Evolutionary conservation across 1,284 basidiomycete genomes (phyloP).

Genomic region (Cryptococcus maquisensis): DNA sequence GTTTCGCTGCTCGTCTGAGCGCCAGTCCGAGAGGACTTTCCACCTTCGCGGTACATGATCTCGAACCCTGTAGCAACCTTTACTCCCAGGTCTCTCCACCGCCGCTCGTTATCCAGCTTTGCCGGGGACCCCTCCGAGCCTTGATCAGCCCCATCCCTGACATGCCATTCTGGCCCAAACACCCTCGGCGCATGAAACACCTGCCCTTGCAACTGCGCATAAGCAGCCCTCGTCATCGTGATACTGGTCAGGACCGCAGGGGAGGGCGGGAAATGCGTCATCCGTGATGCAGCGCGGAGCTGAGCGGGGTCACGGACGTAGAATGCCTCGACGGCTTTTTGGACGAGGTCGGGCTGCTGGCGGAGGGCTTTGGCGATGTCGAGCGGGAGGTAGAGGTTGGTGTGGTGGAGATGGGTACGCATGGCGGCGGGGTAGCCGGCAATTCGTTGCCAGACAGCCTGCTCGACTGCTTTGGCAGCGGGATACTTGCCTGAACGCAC

Average conservation of each 20-base stretch:
- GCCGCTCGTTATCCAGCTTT: slow-evolving; percentile 53
- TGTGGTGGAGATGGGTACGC: slow-evolving; percentile 68
- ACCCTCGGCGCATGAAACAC: slow-evolving; percentile 86
- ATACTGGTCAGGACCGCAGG: slow-evolving; percentile 60
- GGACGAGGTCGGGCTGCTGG: slow-evolving; percentile 65
- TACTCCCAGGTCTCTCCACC: slow-evolving; percentile 79
- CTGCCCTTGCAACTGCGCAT: slow-evolving; percentile 86
- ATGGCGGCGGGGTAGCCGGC: slow-evolving; percentile 66
- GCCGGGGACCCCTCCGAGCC: slow-evolving; percentile 2
- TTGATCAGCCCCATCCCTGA: slow-evolving; percentile 22
- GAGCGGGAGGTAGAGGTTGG: slow-evolving; percentile 73
- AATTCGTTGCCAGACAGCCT: slow-evolving; percentile 64
- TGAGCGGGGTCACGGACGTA: slow-evolving; percentile 87
- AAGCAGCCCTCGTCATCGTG: slow-evolving; percentile 79
- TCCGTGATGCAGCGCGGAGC: slow-evolving; percentile 77
- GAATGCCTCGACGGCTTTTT: slow-evolving; percentile 82
- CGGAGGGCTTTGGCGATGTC: slow-evolving; percentile 71
- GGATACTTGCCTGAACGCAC: slow-evolving; percentile 50
- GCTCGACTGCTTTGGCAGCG: slow-evolving; percentile 60
- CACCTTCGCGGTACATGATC: slow-evolving; percentile 79
- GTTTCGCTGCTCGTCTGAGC: slow-evolving; percentile 51
- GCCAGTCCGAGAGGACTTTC: slow-evolving; percentile 52
- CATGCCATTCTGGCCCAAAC: slow-evolving; percentile 61
- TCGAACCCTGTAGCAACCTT: slow-evolving; percentile 93
- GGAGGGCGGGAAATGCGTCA: slow-evolving; percentile 78